Evolutionary conservation across 257 asterid species (phyloP).

Genomic region (Cruciata laevipes): DNA sequence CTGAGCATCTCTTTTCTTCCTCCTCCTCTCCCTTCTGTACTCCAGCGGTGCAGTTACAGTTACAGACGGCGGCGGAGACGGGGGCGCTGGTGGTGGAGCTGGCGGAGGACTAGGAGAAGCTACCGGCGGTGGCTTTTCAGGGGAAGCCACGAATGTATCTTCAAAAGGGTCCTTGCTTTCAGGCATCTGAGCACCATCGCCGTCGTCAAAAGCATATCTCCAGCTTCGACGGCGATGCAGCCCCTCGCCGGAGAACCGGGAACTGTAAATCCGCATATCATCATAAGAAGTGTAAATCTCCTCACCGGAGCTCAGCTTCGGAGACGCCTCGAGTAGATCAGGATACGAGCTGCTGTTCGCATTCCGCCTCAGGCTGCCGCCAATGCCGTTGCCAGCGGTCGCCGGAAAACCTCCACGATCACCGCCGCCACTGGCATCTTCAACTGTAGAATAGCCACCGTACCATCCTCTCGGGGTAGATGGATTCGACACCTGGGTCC

Average conservation of each 20-base stretch:
- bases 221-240: constrained; percentile 54
- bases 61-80: constrained; percentile 13
- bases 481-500: constrained; percentile 26
- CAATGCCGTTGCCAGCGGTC: not conserved
- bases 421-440: not conserved
- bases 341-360: constrained; percentile 63
- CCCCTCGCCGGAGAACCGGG: constrained; percentile 30
- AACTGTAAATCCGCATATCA: constrained; percentile 40
- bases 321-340: constrained; percentile 58
- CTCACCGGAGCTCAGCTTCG: constrained; percentile 28
- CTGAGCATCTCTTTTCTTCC: constrained; percentile 28
- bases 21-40: constrained; percentile 35
- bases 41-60: constrained; percentile 4
- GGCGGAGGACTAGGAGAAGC: constrained; percentile 15
- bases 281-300: constrained; percentile 43
- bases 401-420: not conserved
- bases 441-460: constrained; percentile 8
- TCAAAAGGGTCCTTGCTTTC: constrained; percentile 27
- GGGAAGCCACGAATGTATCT: constrained; percentile 34
- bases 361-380: constrained; percentile 37
- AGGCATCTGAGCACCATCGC: not conserved
- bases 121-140: constrained; percentile 14
- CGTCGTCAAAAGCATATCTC: constrained; percentile 30
- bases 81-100: constrained; percentile 6
- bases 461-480: constrained; percentile 35